Base-by-base conservation (phyloP, 805 yeast genomes). In the Candida mattraensis region DNA sequence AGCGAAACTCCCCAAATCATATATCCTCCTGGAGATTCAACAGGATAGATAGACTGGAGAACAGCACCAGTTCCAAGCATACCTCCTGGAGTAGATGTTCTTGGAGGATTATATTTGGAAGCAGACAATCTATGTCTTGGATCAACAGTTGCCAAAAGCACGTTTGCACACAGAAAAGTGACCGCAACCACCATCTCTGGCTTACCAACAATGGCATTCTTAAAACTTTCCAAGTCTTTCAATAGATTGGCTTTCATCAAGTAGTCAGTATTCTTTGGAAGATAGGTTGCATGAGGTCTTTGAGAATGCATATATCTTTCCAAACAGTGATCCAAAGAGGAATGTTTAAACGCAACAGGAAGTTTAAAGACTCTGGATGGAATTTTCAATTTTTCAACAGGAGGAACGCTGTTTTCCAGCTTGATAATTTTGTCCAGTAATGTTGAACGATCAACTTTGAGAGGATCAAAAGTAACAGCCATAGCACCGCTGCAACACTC, bases 21-120 rank as follows among this genome's bases (percentile, higher is more conserved):
- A 64, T 91, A 91, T 18, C 99, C 99, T 65, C 99, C 99, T 28
- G 99, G 99, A 17, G 96, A 87, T 48, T 87, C 93, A 87, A 89
- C 88, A 16, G 97, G 87, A 63, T 91, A 91, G 51, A 91, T 89
- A 67, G 98, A 91, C 96, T 89, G 89, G 71, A 88, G 88, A 83
- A 84, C 87, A 51, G 98, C 98, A 44, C 98, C 99, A 56, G 93
- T 81, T 53, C 98, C 98, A 42, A 91, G 97, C 18, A 93, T 84
- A 50, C 99, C 99, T 55, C 87, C 86, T 28, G 96, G 96, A 2
- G 99, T 91, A 66, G 74, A 89, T 1, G 96, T 87, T 69, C 99
- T 77, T 7, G 96, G 85, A 24, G 99, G 99, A 60, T 91, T 91
- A 66, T 91, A 93, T 65, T 91, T 91, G 18, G 96, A 76, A 27